phyloP scores from a whole-genome alignment of 371 early-diverging fungal genomes.

The Phascolomyces articulosus region DNA sequence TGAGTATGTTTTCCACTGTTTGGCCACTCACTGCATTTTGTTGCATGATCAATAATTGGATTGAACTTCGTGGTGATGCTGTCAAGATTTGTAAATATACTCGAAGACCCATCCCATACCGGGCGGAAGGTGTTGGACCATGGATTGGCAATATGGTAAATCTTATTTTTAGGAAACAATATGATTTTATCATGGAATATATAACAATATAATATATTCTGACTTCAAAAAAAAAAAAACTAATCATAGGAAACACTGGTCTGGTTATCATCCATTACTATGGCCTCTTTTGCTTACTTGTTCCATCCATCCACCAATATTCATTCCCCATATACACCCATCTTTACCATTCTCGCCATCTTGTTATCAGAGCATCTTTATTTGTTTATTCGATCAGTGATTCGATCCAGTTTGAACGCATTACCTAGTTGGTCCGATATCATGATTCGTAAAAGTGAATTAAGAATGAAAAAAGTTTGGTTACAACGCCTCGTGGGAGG shows the following conservation, averaged over 20 bases:
- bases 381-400: slow-evolving; percentile 26
- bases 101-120: slow-evolving; percentile 75
- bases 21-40: slow-evolving; percentile 85
- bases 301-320: slow-evolving; percentile 58
- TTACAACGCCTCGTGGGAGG: slow-evolving; percentile 25
- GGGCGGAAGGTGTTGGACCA: slow-evolving; percentile 85
- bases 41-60: slow-evolving; percentile 84
- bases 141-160: slow-evolving; percentile 78
- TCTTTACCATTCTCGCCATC: slow-evolving; percentile 42
- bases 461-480: slow-evolving; percentile 44
- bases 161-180: not conserved
- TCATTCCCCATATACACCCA: slow-evolving; percentile 46
- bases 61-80: slow-evolving; percentile 89
- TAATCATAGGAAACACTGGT: slow-evolving; percentile 40
- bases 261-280: slow-evolving; percentile 80
- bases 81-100: slow-evolving; percentile 83
- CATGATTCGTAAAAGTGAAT: slow-evolving; percentile 42
- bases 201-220: not conserved
- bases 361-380: slow-evolving; percentile 51
- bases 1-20: slow-evolving; percentile 83
- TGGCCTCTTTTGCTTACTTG: slow-evolving; percentile 74
- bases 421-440: slow-evolving; percentile 44
- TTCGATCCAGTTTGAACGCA: slow-evolving; percentile 30
- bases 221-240: too few relatives aligned
- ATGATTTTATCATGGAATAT: not conserved